A percentile compares a stretch with the other conserved stretches of the same genome.
phyloP scores from a whole-genome alignment of 2,329 filamentous ascomycete species.

The Hypoxylon sp. region DNA sequence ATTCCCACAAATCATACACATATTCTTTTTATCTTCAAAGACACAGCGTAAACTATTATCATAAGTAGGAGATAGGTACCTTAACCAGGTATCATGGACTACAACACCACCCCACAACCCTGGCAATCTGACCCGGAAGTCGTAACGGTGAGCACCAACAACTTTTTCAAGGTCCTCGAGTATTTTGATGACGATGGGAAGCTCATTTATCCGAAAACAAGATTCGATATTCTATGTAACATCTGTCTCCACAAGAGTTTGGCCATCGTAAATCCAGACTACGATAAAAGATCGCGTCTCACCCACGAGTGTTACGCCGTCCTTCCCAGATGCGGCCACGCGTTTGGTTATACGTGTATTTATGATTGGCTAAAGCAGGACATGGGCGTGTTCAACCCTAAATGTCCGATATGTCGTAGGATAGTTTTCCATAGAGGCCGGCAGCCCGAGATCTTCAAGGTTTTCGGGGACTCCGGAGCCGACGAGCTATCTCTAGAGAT shows the following conservation, averaged over 20 bases:
- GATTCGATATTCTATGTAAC: constrained; percentile 22
- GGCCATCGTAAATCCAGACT: constrained; percentile 16
- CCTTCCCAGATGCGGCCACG: constrained; percentile 41
- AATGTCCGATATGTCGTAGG: constrained; percentile 28
- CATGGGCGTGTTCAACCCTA: not conserved
- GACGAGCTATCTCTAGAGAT: constrained; percentile 28
- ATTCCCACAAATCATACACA: not conserved
- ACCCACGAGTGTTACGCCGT: constrained; percentile 35
- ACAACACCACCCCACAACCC: not conserved
- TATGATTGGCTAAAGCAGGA: constrained; percentile 2
- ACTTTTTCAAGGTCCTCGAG: constrained; percentile 34
- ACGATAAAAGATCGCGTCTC: constrained; percentile 11
- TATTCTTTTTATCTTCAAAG: not conserved
- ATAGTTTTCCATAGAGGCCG: not conserved
- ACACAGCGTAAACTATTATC: no score
- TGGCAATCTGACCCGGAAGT: not conserved
- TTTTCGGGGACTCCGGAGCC: constrained; percentile 14
- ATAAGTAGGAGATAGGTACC: not conserved
- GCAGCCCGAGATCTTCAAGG: not conserved
- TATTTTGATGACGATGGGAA: constrained; percentile 33
- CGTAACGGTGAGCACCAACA: constrained; percentile 20
- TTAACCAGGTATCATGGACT: not conserved
- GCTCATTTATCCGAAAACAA: constrained; percentile 9
- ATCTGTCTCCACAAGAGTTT: constrained; percentile 33
- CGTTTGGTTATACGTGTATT: constrained; percentile 40